Base-by-base conservation (phyloP, 306 rosid species). In the Gleditsia sinensis region DNA sequence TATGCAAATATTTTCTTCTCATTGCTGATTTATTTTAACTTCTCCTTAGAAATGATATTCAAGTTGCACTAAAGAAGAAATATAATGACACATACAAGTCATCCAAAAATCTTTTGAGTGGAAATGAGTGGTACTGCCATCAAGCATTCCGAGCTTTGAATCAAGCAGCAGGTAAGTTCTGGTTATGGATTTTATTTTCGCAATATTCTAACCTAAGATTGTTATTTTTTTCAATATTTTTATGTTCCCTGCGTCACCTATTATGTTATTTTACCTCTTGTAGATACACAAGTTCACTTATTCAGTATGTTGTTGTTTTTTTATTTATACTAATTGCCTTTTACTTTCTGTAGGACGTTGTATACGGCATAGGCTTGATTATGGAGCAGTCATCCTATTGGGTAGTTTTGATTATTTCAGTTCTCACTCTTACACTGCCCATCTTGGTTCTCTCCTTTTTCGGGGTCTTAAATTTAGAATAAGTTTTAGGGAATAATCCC, bases 121-220 rank as follows among this genome's bases (percentile, higher is more conserved):
- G 97, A 75, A 91, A 34, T 77, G 96, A 91, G 75, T 91, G 98
- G 97, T 94, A 94, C 78, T 89, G 97, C 83, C 92, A 94, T 55
- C 98, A 94, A 88, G 91, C 98, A 64, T 94, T 94, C 80, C 90
- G 98, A 78, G 98, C 94, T 82, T 60, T 91, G 79, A 94, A 91
- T 86, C 98, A 94, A 89, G 98, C 98, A 53, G 96, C 98, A 77
- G 98, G 97, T 91, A 85, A 68, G 46, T 30, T 78, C 21, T 69
- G 43, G 33, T 60, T 53, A 42, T 74, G 17, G 25, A 43, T 40
- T 43, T 21, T 20, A 23, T 25, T 56, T 20, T 36, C 2, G 16
- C 24, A 42, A 53, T 68, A 54, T 58, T 69, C 39, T 23, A 70
- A 45, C 59, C 59, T 13, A 62, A 49, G 50, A 9, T 51, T 23